Evolutionary conservation across 768 basidiomycete species (phyloP), one percentile per base, ranked within the genome.

Genomic region (Phallus indusiatus): DNA sequence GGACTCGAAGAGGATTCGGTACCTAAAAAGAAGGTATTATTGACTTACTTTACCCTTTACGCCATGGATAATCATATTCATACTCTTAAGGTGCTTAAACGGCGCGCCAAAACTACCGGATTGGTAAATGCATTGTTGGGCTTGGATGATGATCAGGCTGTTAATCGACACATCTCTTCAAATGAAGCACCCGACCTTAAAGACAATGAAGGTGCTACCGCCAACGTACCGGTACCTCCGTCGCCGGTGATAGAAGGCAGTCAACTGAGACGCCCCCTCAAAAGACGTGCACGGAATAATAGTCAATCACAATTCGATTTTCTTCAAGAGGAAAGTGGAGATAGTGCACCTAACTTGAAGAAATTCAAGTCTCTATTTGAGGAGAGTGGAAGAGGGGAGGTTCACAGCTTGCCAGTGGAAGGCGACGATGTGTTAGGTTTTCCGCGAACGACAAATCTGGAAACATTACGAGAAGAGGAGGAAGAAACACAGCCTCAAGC

Each of bases 331-430:
- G 52, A 54, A 46, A 47, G 54, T 48, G 50, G 22, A 17, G 37
- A 42, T 9, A 58, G 59, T n/a, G 83, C 83, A 62, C 86, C 83
- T 0, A 79, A 83, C 1, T 68, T 80, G 24, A 88, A 88, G 66
- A 86, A 81, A 68, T 86, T 83, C 73, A 84, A 81, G 64, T 80
- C 82, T 0, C 73, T 58, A 14, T 58, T 58, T 22, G 56, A 58
- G 28, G 49, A 50, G 36, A 58, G 56, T 17, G 56, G 56, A 10
- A 47, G 51, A 34, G 56, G 56, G 11, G 28, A 35, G 10, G 24
- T 56, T 20, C 16, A 21, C 18, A 48, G 55, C 12, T 14, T n/a
- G 37, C 14, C 20, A 28, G n/a, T 22, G n/a, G 42, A 54, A 9
- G 1, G 46, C 18, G 34, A 16, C 14, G 55, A 55, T 42, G 42